phyloP scores from a whole-genome alignment of 257 asterid species.

The Lantana camara region DNA sequence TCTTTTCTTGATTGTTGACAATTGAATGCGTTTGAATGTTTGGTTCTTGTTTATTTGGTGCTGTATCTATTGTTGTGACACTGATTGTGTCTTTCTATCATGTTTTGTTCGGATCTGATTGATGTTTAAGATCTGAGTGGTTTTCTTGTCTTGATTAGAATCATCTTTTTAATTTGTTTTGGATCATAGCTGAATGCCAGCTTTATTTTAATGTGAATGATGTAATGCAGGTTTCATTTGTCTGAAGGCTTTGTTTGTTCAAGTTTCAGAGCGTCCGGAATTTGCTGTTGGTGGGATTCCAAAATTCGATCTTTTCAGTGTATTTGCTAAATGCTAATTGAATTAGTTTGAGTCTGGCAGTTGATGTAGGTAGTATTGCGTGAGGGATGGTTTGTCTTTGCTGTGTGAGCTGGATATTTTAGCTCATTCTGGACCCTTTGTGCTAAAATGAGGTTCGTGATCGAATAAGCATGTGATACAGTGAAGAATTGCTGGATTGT shows the following conservation, averaged over 20 bases:
- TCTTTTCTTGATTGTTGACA: no score
- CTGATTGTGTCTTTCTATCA: background rate
- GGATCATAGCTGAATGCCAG: background rate
- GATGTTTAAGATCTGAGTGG: background rate
- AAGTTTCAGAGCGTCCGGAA: background rate
- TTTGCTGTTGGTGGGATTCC: background rate
- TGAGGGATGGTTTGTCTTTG: conserved; percentile 1
- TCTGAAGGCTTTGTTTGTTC: conserved; percentile 10
- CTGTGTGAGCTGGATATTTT: conserved; percentile 27
- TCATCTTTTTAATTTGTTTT: background rate
- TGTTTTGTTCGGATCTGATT: conserved; percentile 52
- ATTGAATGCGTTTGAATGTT: background rate
- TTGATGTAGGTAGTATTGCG: conserved; percentile 6
- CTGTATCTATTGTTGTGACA: background rate
- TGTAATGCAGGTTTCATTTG: conserved; percentile 36
- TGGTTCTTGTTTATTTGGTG: background rate
- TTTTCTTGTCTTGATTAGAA: background rate
- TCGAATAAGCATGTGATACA: conserved; percentile 4
- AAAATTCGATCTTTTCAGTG: background rate
- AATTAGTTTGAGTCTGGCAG: background rate
- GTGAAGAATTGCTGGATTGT: background rate
- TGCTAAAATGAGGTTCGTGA: background rate
- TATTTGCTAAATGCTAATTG: background rate
- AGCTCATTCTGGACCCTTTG: no score
- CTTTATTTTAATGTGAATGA: background rate